These are phyloP conservation scores for Microdochium trichocladiopsis DNA, from an alignment of 2,329 filamentous ascomycete species.

Conservation along the genomic window DNA sequence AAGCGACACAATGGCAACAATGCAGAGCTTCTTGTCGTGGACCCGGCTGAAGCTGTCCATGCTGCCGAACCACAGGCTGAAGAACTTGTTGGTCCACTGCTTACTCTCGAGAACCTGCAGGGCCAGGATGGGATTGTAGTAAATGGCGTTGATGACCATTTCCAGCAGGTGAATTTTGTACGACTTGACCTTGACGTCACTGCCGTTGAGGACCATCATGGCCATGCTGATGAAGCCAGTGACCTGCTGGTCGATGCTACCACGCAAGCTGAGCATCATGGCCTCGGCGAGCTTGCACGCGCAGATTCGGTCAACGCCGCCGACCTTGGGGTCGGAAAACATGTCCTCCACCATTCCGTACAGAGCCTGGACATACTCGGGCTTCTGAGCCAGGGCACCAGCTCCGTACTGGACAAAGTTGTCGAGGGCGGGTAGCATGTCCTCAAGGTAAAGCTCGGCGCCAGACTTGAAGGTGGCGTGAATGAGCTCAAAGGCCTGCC, in stretches of 20 bases:
- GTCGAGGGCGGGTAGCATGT: constrained; percentile 96
- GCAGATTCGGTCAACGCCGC: constrained; percentile 90
- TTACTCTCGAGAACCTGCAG: constrained; percentile 85
- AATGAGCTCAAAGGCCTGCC: constrained; percentile 95
- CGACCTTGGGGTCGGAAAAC: constrained; percentile 87
- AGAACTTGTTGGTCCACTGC: constrained; percentile 97
- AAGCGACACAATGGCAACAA: constrained; percentile 83
- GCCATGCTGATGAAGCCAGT: constrained; percentile 84
- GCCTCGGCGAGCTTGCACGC: constrained; percentile 96
- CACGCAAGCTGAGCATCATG: constrained; percentile 91
- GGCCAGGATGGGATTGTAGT: constrained; percentile 87
- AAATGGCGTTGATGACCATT: constrained; percentile 96
- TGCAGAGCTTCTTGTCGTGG: constrained; percentile 97
- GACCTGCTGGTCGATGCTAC: constrained; percentile 81
- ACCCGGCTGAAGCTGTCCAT: constrained; percentile 91
- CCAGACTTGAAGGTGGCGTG: constrained; percentile 96
- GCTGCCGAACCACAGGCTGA: constrained; percentile 95
- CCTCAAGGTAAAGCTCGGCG: constrained; percentile 93
- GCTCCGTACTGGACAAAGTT: constrained; percentile 96
- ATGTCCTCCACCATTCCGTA: constrained; percentile 94
- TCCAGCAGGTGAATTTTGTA: constrained; percentile 97
- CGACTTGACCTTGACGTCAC: constrained; percentile 81
- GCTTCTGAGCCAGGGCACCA: constrained; percentile 72
- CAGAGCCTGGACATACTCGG: constrained; percentile 78
- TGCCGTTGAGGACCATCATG: constrained; percentile 71